Conservation (phyloP, 2,329 filamentous ascomycete genomes). For the Aspergillus awamori region DNA sequence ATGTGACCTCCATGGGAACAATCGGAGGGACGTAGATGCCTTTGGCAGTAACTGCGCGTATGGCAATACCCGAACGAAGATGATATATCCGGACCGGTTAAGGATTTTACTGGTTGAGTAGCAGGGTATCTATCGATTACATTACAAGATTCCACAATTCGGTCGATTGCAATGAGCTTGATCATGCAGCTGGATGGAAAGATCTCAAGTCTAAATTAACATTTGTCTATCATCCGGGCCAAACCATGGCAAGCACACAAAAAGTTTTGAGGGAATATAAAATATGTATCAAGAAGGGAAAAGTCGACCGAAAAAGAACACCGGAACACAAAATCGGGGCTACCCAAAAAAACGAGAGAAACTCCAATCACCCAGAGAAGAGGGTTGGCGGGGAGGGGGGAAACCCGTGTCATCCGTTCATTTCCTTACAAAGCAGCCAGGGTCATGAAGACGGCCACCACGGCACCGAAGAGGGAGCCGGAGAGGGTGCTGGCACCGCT, state of each 20-base stretch:
- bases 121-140: no score
- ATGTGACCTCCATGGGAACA: no score
- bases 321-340: background rate
- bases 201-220: slow-evolving; percentile 1
- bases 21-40: no score
- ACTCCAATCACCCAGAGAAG: no score
- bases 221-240: slow-evolving; percentile 3
- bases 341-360: background rate
- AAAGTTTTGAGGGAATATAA: background rate
- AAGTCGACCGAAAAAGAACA: background rate
- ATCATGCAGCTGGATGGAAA: background rate
- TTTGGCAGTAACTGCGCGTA: no score
- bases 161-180: background rate
- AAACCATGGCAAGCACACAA: background rate
- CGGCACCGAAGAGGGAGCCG: slow-evolving; percentile 21
- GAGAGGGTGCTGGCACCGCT: slow-evolving; percentile 19
- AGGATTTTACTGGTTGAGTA: no score
- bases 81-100: no score
- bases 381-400: no score
- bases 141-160: background rate
- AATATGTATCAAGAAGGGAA: slow-evolving; percentile 6
- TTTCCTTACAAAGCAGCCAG: slow-evolving; percentile 14
- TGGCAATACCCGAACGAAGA: no score
- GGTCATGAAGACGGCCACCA: slow-evolving; percentile 14
- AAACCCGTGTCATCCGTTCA: background rate